Evolutionary conservation across 768 basidiomycete genomes (phyloP).

Genomic region (Austroboletus festivus): DNA sequence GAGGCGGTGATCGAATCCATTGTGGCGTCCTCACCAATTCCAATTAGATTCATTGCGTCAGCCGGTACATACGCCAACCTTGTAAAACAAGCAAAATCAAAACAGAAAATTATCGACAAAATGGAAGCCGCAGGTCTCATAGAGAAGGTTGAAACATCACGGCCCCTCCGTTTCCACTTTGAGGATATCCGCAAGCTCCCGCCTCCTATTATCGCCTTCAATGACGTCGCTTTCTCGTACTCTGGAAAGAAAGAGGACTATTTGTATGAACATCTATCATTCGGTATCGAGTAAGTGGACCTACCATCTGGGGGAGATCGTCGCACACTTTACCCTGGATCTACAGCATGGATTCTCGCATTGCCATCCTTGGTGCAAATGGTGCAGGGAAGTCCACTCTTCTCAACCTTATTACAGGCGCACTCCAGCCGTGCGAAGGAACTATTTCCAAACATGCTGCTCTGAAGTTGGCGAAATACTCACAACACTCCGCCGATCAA

Average conservation of each 20-base stretch:
- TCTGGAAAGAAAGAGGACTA: slow-evolving; percentile 86
- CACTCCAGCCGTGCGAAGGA: slow-evolving; percentile 76
- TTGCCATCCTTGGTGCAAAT: slow-evolving; percentile 96
- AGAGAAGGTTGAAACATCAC: slow-evolving; percentile 79
- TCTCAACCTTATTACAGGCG: slow-evolving; percentile 84
- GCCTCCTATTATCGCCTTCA: slow-evolving; percentile 96
- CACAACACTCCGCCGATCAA: slow-evolving; percentile 97
- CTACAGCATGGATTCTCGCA: slow-evolving; percentile 84
- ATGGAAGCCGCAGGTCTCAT: slow-evolving; percentile 99
- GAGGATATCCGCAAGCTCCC: slow-evolving; percentile 92
- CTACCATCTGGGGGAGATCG: slow-evolving; percentile 1
- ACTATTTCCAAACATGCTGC: slow-evolving; percentile 85
- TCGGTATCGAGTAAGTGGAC: slow-evolving; percentile 90
- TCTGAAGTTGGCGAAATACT: slow-evolving; percentile 97
- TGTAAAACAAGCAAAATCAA: slow-evolving; percentile 98
- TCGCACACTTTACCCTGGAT: slow-evolving; percentile 5
- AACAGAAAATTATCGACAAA: slow-evolving; percentile 99
- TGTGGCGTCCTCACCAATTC: slow-evolving; percentile 7
- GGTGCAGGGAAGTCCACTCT: slow-evolving; percentile 94
- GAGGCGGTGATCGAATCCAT: slow-evolving; percentile 17
- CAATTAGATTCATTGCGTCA: slow-evolving; percentile 87
- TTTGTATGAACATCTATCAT: slow-evolving; percentile 84
- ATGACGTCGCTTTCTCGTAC: slow-evolving; percentile 93
- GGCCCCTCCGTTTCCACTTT: slow-evolving; percentile 88
- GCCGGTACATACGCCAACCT: slow-evolving; percentile 99